A percentile compares a stretch with the other conserved stretches of the same genome.
Conservation (phyloP, 495 filamentous ascomycete genomes). For the Neurospora sp. region DNA sequence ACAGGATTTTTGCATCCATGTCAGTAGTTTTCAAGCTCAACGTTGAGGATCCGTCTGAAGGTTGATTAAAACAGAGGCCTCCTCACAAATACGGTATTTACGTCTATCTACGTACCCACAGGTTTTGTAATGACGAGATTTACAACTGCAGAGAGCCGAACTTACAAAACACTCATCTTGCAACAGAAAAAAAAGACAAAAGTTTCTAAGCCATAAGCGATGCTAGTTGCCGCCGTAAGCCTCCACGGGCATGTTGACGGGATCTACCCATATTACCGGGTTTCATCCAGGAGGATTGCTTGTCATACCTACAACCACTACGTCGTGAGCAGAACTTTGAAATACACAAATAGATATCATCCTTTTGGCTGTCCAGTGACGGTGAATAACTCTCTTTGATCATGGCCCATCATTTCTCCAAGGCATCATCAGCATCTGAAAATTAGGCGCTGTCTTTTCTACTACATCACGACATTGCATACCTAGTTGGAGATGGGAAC, state of each 20-base stretch:
- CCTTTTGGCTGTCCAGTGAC: background rate
- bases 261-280: background rate
- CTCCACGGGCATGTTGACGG: background rate
- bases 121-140: background rate
- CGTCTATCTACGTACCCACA: background rate
- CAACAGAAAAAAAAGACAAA: background rate
- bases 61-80: background rate
- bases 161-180: background rate
- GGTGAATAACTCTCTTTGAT: background rate
- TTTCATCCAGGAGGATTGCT: background rate
- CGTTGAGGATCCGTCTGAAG: background rate
- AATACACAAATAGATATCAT: background rate
- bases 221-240: background rate
- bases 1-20: background rate
- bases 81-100: background rate
- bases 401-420: background rate
- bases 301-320: background rate
- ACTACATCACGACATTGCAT: background rate
- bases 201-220: background rate
- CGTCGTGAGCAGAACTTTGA: background rate
- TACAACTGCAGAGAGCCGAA: background rate
- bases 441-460: background rate
- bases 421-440: background rate
- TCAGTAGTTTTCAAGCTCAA: background rate
- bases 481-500: background rate